These are phyloP conservation scores for Brassica nigra DNA, from an alignment of 345 rosid genomes.

Conservation along the genomic window DNA sequence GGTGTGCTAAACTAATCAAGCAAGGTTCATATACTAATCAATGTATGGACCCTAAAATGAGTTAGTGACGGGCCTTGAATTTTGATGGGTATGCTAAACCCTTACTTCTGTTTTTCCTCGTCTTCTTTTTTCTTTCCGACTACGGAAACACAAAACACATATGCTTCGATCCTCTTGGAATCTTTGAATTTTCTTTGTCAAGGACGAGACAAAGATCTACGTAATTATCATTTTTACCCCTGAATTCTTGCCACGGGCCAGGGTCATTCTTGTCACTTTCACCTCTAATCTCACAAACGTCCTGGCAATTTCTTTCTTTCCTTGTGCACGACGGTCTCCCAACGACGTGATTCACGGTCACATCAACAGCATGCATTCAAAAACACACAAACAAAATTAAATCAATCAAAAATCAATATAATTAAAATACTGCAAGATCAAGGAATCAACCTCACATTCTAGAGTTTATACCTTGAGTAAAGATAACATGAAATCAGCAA, in stretches of 20 bases:
- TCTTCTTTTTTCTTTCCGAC: neutral
- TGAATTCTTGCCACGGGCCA: neutral
- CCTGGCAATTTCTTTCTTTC: slow-evolving; percentile 20
- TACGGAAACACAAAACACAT: neutral
- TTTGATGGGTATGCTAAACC: too few relatives aligned
- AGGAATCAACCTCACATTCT: slow-evolving; percentile 37
- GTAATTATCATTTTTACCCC: neutral
- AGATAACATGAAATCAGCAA: slow-evolving; percentile 30
- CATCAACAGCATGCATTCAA: slow-evolving; percentile 30
- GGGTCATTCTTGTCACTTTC: slow-evolving; percentile 16
- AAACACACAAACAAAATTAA: neutral
- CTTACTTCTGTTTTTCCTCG: too few relatives aligned
- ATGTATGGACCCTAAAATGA: too few relatives aligned
- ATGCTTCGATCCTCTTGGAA: slow-evolving; percentile 30
- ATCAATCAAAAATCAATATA: neutral
- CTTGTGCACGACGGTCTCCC: slow-evolving; percentile 28
- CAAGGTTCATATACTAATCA: too few relatives aligned
- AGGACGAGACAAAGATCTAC: neutral
- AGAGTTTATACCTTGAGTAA: slow-evolving; percentile 38
- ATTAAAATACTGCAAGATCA: neutral
- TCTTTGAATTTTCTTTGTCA: slow-evolving; percentile 1
- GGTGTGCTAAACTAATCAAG: too few relatives aligned
- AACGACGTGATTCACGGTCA: slow-evolving; percentile 13
- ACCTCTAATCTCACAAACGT: slow-evolving; percentile 26
- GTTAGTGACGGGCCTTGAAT: too few relatives aligned